Percentiles rank a stretch among this genome's conserved stretches.
Conservation (phyloP, 352 stramenopile genomes). For the Peronospora belbahrii region DNA sequence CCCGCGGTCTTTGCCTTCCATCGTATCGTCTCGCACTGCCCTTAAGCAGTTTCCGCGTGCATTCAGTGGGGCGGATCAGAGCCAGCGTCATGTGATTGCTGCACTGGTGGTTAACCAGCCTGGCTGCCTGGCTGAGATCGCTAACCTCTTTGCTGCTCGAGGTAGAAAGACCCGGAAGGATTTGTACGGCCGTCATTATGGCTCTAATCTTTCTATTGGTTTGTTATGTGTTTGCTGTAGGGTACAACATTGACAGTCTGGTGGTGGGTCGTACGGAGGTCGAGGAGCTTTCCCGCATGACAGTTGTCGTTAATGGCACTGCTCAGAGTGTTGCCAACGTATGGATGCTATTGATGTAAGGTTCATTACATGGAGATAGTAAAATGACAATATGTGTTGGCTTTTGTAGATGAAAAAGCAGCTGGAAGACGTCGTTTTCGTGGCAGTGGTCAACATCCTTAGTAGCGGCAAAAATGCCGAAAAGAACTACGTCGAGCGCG, state of each 20-base stretch:
- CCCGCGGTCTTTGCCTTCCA: constrained; percentile 7
- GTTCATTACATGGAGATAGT: background rate
- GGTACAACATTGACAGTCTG: constrained; percentile 86
- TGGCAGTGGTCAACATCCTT: constrained; percentile 81
- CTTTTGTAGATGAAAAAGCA: constrained; percentile 78
- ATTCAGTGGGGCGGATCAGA: constrained; percentile 37
- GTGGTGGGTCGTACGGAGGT: constrained; percentile 82
- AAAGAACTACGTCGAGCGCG: constrained; percentile 83
- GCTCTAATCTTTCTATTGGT: constrained; percentile 1
- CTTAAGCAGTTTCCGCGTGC: constrained; percentile 22
- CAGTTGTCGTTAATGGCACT: constrained; percentile 75
- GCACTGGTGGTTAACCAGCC: constrained; percentile 81
- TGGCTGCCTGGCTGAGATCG: constrained; percentile 79
- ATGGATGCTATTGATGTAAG: constrained; percentile 2
- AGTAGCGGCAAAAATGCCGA: constrained; percentile 50
- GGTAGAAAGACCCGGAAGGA: constrained; percentile 24
- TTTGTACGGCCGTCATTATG: background rate
- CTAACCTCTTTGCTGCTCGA: constrained; percentile 75
- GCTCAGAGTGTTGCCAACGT: constrained; percentile 74
- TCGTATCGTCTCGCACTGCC: constrained; percentile 4
- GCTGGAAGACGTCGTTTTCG: constrained; percentile 81
- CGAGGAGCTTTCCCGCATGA: constrained; percentile 82
- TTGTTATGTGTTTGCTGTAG: constrained; percentile 18
- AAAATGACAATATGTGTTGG: constrained; percentile 1
- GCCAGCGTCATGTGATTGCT: constrained; percentile 72